These are phyloP conservation scores for Euptelea pleiosperma DNA, from an alignment of 164 flowering plant genomes.

Conservation along the genomic window DNA sequence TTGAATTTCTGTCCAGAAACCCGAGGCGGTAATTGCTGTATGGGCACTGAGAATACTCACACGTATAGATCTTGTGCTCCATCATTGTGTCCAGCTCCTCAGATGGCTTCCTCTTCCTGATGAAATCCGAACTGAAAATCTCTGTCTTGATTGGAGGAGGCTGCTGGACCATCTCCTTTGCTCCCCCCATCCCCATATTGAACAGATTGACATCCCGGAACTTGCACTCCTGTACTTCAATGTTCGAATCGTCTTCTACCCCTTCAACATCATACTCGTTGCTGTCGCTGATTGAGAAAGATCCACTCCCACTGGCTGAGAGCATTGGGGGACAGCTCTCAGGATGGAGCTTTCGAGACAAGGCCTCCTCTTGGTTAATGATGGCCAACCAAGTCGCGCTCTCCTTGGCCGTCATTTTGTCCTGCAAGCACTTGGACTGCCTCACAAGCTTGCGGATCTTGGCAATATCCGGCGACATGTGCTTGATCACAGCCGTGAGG, in stretches of 20 bases:
- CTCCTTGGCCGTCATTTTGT: slow-evolving; percentile 73
- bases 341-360: slow-evolving; percentile 44
- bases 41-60: slow-evolving; percentile 47
- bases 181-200: slow-evolving; percentile 21
- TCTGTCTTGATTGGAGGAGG: slow-evolving; percentile 36
- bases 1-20: slow-evolving; percentile 42
- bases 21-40: slow-evolving; percentile 40
- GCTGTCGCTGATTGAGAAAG: slow-evolving; percentile 21
- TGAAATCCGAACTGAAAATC: slow-evolving; percentile 19
- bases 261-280: slow-evolving; percentile 50
- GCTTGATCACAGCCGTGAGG: slow-evolving; percentile 68
- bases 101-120: slow-evolving; percentile 40
- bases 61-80: slow-evolving; percentile 41
- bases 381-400: slow-evolving; percentile 64
- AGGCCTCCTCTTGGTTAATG: slow-evolving; percentile 52
- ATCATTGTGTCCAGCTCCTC: slow-evolving; percentile 26
- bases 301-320: slow-evolving; percentile 32
- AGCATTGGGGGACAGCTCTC: slow-evolving; percentile 40
- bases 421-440: slow-evolving; percentile 72
- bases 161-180: slow-evolving; percentile 17
- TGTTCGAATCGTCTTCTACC: slow-evolving; percentile 29
- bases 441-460: slow-evolving; percentile 66
- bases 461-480: slow-evolving; percentile 63
- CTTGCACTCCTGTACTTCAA: slow-evolving; percentile 32
- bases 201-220: slow-evolving; percentile 28